A percentile compares a stretch with the other conserved stretches of the same genome.
These are phyloP conservation scores for Eucalyptus lansdowneana DNA, from an alignment of 345 rosid genomes.

Conservation along the genomic window DNA sequence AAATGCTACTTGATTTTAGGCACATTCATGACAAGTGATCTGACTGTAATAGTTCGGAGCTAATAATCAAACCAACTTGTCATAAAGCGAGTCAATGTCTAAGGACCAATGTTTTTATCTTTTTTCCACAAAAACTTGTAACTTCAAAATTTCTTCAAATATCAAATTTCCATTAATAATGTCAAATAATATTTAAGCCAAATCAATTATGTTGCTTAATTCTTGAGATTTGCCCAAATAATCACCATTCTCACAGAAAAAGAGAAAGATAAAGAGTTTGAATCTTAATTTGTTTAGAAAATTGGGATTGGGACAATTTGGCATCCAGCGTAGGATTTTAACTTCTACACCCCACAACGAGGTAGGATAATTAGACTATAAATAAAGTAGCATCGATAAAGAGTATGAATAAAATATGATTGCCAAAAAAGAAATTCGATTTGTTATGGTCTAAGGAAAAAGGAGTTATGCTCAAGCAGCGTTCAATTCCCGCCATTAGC, in stretches of 20 bases:
- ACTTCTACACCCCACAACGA: accelerated
- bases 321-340: accelerated
- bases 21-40: accelerated
- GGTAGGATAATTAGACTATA: no score
- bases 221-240: accelerated
- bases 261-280: accelerated
- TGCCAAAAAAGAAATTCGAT: no score
- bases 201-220: no score
- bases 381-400: accelerated
- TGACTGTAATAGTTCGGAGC: accelerated
- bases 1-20: no score
- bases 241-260: accelerated
- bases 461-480: not conserved
- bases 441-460: accelerated
- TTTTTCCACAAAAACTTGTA: no score
- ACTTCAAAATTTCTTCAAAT: no score
- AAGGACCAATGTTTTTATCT: no score
- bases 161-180: accelerated
- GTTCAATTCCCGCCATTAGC: not conserved
- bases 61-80: not conserved
- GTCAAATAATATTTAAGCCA: not conserved
- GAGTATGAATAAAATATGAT: no score
- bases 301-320: accelerated
- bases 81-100: accelerated
- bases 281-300: accelerated